Conservation (phyloP, 768 basidiomycete species). For the Amanita brunnescens region DNA sequence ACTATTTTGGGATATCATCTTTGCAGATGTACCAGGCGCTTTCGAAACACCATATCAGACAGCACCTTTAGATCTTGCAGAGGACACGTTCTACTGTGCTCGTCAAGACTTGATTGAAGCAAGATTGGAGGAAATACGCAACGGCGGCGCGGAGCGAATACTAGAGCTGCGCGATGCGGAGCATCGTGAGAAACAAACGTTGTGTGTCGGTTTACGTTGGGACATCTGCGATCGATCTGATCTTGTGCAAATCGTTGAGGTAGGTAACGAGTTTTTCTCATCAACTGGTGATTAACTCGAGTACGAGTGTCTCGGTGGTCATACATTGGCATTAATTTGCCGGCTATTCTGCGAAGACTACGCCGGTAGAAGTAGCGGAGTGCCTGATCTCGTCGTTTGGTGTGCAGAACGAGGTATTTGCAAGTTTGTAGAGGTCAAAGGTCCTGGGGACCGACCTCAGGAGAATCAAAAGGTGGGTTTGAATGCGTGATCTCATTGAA, state of each 20-base stretch:
- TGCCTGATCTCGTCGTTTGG: conserved; percentile 92
- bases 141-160: conserved; percentile 47
- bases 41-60: conserved; percentile 91
- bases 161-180: conserved; percentile 52
- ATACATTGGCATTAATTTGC: conserved; percentile 66
- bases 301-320: conserved; percentile 67
- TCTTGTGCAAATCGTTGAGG: conserved; percentile 72
- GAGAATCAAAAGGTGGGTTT: conserved; percentile 80
- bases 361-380: conserved; percentile 67
- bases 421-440: conserved; percentile 94
- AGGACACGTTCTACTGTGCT: conserved; percentile 78
- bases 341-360: conserved; percentile 86
- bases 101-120: conserved; percentile 58
- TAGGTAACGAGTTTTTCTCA: conserved; percentile 22
- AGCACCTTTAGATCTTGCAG: conserved; percentile 81
- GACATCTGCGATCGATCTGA: conserved; percentile 65
- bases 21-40: conserved; percentile 72
- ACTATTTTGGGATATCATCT: conserved; percentile 88
- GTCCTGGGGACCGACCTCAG: conserved; percentile 77
- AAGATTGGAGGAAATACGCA: conserved; percentile 53
- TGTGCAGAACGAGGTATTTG: conserved; percentile 43
- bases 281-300: neutral
- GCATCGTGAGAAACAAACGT: conserved; percentile 57
- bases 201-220: conserved; percentile 86
- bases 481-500: neutral